A percentile compares a stretch with the other conserved stretches of the same genome.
Evolutionary conservation across 73 alveolate species (phyloP).

Genomic region (Tetrahymena thermophila): DNA sequence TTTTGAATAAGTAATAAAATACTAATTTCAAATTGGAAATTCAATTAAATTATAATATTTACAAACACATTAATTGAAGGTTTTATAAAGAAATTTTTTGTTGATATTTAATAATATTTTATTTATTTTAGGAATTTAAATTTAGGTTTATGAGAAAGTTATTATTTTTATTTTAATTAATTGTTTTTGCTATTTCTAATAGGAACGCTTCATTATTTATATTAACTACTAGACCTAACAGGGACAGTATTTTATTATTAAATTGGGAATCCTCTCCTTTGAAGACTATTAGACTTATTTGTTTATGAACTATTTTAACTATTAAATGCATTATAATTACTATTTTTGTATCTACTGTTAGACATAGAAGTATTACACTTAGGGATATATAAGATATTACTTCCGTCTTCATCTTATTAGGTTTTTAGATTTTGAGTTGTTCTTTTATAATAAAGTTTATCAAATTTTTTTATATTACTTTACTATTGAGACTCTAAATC

Average conservation of each 20-base stretch:
- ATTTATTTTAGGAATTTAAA: too few relatives aligned
- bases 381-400: neutral
- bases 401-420: neutral
- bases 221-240: neutral
- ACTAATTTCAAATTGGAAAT: too few relatives aligned
- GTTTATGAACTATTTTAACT: neutral
- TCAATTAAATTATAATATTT: too few relatives aligned
- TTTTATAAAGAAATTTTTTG: too few relatives aligned
- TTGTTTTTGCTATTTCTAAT: neutral
- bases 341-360: neutral
- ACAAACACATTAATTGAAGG: too few relatives aligned
- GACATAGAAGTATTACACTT: neutral
- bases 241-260: neutral
- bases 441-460: neutral
- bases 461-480: neutral
- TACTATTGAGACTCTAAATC: neutral
- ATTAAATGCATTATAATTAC: neutral
- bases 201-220: neutral
- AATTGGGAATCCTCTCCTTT: neutral
- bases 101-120: too few relatives aligned
- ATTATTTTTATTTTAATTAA: neutral
- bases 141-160: neutral
- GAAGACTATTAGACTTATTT: neutral
- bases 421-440: neutral
- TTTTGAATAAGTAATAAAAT: too few relatives aligned